Evolutionary conservation across 768 basidiomycete species (phyloP), one percentile per base, ranked within the genome.

Genomic region (Suillus luteus): DNA sequence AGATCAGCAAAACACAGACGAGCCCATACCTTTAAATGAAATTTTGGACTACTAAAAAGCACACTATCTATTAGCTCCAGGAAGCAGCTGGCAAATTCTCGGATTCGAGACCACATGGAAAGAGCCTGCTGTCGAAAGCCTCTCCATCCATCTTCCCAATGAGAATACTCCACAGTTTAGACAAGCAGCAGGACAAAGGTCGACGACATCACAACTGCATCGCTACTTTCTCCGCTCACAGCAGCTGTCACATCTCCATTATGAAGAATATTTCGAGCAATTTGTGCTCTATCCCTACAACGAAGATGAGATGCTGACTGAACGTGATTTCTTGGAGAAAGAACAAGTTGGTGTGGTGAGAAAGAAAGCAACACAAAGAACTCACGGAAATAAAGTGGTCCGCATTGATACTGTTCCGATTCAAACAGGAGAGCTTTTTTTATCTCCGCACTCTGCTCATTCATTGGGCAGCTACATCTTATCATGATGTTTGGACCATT

Each of bases 351-450:
- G 27, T 9, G 7, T 31, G 2, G 17, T 1, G 0, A 2, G 8
- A 17, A 7, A 27, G 15, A 51, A 51, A 31, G 49, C 15, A 1
- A 31, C 14, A 0, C 15, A 3, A 15, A 2, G 7, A 0, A 7
- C 15, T 1, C 49, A 27, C 6, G 8, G 2, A 0, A 7, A 15
- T 2, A n/a, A 76, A 60, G 55, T 78, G 4, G 61, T 64, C 1
- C 69, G 71, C 1, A 64, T 79, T 1, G 67, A 75, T 0, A 31
- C 66, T 9, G 60, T 72, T 1, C 59, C 67, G 1, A 74, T 76
- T 0, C 71, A 71, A 0, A 37, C 71, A 19, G 77, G 80, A 0
- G 78, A 81, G 27, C 51, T 70, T 0, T 81, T 81, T 76, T 63
- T 79, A 77, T 55, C 62, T 80, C 0, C 70, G 73, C 1, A 33